Evolutionary conservation across 2,329 filamentous ascomycete species (phyloP).

Genomic region (Neonectria neomacrospora): DNA sequence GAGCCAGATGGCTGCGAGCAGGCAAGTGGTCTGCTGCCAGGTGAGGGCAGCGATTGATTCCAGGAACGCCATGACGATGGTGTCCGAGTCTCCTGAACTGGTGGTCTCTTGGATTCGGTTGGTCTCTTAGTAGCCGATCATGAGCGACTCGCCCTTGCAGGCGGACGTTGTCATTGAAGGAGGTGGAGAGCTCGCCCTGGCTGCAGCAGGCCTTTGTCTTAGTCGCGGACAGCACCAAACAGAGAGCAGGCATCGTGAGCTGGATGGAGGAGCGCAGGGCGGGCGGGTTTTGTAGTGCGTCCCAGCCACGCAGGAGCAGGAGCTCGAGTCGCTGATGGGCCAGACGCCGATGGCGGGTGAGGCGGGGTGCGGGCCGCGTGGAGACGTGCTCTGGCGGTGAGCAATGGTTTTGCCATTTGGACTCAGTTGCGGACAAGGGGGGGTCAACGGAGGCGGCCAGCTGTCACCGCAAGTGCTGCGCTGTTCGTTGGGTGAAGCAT

Average conservation of each 20-base stretch:
- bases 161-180: conserved; percentile 45
- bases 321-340: conserved; percentile 26
- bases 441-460: conserved; percentile 33
- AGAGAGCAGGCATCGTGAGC: conserved; percentile 9
- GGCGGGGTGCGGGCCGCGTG: conserved; percentile 43
- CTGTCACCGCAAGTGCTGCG: conserved; percentile 46
- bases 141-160: conserved; percentile 42
- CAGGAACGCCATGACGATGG: conserved; percentile 40
- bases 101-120: conserved; percentile 17
- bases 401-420: conserved; percentile 24
- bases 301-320: conserved; percentile 28
- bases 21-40: conserved; percentile 42
- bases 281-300: conserved; percentile 41
- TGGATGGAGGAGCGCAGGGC: conserved; percentile 31
- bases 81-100: background rate
- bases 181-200: conserved; percentile 36
- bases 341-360: conserved; percentile 27
- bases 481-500: conserved; percentile 34
- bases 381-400: conserved; percentile 44
- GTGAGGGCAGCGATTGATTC: conserved; percentile 37
- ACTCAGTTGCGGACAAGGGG: conserved; percentile 32
- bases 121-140: conserved; percentile 34
- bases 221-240: conserved; percentile 26
- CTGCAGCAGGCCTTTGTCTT: conserved; percentile 39
- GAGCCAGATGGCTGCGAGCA: conserved; percentile 43